A percentile compares a stretch with the other conserved stretches of the same genome.
Evolutionary conservation across 1,284 basidiomycete genomes (phyloP).

Genomic region (Ustilago crameri): DNA sequence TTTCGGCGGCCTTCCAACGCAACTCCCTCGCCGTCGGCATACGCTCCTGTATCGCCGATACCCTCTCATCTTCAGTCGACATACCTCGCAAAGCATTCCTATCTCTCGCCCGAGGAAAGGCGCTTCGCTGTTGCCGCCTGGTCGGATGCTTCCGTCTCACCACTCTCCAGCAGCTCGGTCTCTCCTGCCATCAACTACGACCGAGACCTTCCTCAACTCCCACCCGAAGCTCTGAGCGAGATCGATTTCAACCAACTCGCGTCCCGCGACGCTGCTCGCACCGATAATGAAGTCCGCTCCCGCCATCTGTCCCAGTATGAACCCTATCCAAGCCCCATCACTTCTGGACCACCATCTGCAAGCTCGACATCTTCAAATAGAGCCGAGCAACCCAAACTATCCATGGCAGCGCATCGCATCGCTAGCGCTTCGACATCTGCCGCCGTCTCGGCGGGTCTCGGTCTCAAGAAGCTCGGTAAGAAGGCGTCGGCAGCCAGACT

Average conservation of each 20-base stretch:
- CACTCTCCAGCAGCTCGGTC: conserved; percentile 16
- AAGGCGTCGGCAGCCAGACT: conserved; percentile 45
- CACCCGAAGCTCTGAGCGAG: conserved; percentile 32
- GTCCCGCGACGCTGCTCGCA: conserved; percentile 6
- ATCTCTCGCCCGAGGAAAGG: conserved; percentile 32
- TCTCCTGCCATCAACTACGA: conserved; percentile 40
- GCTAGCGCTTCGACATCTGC: conserved; percentile 43
- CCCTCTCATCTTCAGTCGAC: neutral
- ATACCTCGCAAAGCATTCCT: conserved; percentile 14
- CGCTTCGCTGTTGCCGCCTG: conserved; percentile 18
- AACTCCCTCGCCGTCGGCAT: conserved; percentile 9
- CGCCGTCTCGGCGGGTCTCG: conserved; percentile 41
- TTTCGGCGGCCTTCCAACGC: conserved; percentile 33
- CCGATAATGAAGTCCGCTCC: conserved; percentile 37
- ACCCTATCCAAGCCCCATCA: neutral
- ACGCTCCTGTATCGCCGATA: neutral
- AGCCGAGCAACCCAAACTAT: conserved; percentile 13
- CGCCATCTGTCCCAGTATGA: conserved; percentile 31
- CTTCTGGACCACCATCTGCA: neutral
- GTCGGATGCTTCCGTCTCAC: conserved; percentile 26
- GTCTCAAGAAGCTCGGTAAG: conserved; percentile 54
- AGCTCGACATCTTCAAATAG: conserved; percentile 3
- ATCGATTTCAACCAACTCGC: conserved; percentile 18
- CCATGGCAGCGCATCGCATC: conserved; percentile 29
- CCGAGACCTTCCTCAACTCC: conserved; percentile 33